Base-by-base conservation (phyloP, 306 rosid genomes). In the Lotus japonicus region DNA sequence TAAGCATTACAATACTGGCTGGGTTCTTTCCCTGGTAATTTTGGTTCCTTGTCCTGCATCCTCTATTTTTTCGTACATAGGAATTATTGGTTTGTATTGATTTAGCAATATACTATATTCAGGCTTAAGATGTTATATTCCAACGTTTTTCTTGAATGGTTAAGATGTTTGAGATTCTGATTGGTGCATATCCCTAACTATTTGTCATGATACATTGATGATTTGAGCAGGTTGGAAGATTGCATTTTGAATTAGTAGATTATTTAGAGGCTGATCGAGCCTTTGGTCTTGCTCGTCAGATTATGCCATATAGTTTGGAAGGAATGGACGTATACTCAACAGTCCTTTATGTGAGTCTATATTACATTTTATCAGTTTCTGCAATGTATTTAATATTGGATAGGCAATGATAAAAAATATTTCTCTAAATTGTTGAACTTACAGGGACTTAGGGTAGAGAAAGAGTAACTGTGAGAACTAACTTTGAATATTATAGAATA, bases 321-420 rank as follows among this genome's bases (percentile, higher is more conserved):
- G 99, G 97, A 77, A 95, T 90, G 99, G 97, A 95, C 83, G 59
- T 87, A 54, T 90, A 90, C 78, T 95, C 99, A 26, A 95, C 99
- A 57, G 99, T 95, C 66, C 97, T 95, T 78, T 95, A 88, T 77
- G 99, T 95, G 83, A 87, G 99, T 88, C 51, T 58, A 45, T 39
- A 48, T 55, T 68, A 28, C 72, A 63, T 68, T 65, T 17, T 43
- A 55, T 59, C 57, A 53, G 41, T 19, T 75, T 57, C 16, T 46
- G 46, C 53, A 19, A 42, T 52, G 38, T 60, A 18, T 67, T 33
- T 64, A n/a, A 11, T 42, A 15, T 19, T 26, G 39, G 51, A 58
- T 21, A 14, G 35, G 21, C 44, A 15, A 21, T 61, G 21, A 23
- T 55, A 17, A 6, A 6, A 65, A 10, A 13, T 52, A 41, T 8